Base-by-base conservation (phyloP, 2,329 filamentous ascomycete genomes). In the Emericellopsis cladophorae region DNA sequence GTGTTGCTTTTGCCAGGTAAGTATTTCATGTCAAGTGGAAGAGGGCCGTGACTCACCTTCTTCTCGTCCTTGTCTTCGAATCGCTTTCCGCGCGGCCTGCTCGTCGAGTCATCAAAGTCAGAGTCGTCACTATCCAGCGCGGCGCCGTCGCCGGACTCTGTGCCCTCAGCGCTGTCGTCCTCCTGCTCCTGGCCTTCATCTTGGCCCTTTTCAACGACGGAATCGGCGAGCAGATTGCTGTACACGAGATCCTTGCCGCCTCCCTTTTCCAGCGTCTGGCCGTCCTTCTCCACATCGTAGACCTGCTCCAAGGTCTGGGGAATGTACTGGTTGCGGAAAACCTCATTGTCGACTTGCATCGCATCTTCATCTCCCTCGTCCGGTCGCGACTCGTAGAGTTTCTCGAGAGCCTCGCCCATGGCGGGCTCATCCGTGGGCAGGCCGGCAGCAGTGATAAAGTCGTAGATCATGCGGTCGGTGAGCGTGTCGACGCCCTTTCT, bases 261-360 rank as follows among this genome's bases (percentile, higher is more conserved):
- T 5, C 87, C 88, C 35, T 78, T 71, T 7, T 76, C 76, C 18
- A 95, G 74, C 57, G 79, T 80, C 51, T 86, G 81, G 2, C 80
- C 85, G 50, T 96, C 92, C 50, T 89, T 82, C 61, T 96, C 92
- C 39, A 95, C 80, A 56, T 98, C 89, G 59, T 95, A 95, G 5
- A 98, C 90, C 55, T 98, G 87, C 50, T 96, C 85, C 35, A 98
- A 70, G 0, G 85, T 96, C 60, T 95, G 89, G 1, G 92, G 92
- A 40, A 98, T 96, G 59, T 93, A 98, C 59, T 95, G 87, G 53
- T 95, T 84, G 52, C 90, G 76, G 67, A 95, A 98, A 6, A 96
- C 92, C 49, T 92, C 85, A 43, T 88, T 86, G 51, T 95, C 85
- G 9, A 90, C 78, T 49, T 89, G 82, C 15, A 78, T 67, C 40